Percentiles rank a stretch among this genome's conserved stretches.
Conservation (phyloP, 163 green algal species). For the Chlamydomonas reinhardtii region DNA sequence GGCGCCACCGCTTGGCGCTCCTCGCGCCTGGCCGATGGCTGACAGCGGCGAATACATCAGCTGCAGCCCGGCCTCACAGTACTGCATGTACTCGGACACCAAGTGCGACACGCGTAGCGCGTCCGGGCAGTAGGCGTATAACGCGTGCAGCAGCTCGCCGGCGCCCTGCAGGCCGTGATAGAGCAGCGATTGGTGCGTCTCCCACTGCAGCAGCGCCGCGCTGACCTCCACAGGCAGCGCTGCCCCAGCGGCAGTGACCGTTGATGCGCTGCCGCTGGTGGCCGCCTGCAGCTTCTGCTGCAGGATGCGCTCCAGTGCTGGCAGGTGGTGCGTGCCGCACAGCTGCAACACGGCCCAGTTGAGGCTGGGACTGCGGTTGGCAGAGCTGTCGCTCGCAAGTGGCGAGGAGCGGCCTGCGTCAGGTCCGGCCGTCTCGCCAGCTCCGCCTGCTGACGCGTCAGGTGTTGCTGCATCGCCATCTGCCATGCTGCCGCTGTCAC, state of each 20-base stretch:
- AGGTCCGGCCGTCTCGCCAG: too few relatives aligned
- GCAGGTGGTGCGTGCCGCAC: background rate
- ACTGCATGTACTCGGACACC: background rate
- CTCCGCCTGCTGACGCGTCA: too few relatives aligned
- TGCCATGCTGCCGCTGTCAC: background rate
- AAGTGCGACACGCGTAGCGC: background rate
- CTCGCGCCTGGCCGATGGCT: background rate
- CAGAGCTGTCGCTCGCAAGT: too few relatives aligned
- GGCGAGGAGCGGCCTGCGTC: too few relatives aligned
- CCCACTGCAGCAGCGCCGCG: background rate
- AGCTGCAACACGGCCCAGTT: background rate
- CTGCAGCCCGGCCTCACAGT: background rate
- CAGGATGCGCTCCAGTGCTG: background rate
- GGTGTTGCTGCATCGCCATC: background rate
- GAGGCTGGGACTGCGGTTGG: too few relatives aligned
- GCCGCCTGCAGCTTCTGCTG: background rate
- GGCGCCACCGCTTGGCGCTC: too few relatives aligned
- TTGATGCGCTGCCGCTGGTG: background rate
- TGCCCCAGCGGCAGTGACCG: background rate
- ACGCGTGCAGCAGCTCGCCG: background rate
- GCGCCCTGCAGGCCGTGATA: slow-evolving; percentile 1
- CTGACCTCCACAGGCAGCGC: background rate
- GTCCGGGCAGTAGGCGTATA: slow-evolving; percentile 14
- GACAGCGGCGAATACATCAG: background rate
- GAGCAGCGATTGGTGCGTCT: background rate